phyloP scores from a whole-genome alignment of 1,139 yeast genomes.

The Taiozyma sp. region DNA sequence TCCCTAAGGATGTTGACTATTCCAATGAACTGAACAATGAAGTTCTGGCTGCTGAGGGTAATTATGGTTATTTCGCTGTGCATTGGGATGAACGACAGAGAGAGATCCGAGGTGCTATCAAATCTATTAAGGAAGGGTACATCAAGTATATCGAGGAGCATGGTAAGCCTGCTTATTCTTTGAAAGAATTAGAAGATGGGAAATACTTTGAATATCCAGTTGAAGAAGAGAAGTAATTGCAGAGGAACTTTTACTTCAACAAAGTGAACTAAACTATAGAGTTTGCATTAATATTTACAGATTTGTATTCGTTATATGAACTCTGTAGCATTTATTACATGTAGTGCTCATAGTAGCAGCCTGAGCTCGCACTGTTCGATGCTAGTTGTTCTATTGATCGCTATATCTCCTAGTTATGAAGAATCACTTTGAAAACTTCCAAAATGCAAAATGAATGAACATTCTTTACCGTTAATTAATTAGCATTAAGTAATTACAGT shows the following conservation, averaged over 20 bases:
- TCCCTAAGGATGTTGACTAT: constrained; percentile 24
- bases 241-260: background rate
- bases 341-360: no score
- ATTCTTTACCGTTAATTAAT: no score
- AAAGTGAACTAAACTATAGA: background rate
- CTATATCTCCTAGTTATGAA: no score
- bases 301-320: background rate
- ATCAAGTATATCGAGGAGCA: constrained; percentile 17
- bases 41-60: constrained; percentile 17
- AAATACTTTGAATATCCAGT: constrained; percentile 19
- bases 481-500: no score
- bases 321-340: no score
- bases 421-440: no score
- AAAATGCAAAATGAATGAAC: no score
- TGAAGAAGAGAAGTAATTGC: background rate
- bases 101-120: constrained; percentile 22
- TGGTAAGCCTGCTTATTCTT: constrained; percentile 20
- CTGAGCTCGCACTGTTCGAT: no score
- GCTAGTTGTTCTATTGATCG: no score
- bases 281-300: background rate
- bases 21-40: constrained; percentile 20
- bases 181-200: constrained; percentile 19
- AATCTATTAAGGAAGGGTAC: constrained; percentile 22
- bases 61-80: constrained; percentile 23
- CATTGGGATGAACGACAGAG: constrained; percentile 24